Percentiles rank a stretch among this genome's conserved stretches.
These are phyloP conservation scores for Fusarium goolgardi DNA, from an alignment of 2,329 filamentous ascomycete species.

Conservation along the genomic window DNA sequence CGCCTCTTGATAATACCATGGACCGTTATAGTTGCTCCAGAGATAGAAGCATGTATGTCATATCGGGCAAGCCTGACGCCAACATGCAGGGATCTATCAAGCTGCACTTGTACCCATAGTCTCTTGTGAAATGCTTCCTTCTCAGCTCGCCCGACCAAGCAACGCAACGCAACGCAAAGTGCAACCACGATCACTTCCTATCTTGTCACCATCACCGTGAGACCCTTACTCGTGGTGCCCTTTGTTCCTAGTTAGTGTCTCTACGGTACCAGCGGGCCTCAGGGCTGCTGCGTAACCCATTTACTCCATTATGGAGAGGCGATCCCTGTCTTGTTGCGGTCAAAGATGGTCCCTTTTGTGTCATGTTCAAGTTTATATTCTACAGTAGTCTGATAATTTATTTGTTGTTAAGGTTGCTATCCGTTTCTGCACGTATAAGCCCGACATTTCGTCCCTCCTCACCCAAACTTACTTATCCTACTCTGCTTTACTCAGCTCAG, in stretches of 20 bases:
- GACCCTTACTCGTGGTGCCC: constrained; percentile 21
- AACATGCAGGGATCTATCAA: constrained; percentile 41
- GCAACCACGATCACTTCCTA: constrained; percentile 29
- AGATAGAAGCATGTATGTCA: constrained; percentile 16
- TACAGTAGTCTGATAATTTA: constrained; percentile 21
- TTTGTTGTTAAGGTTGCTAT: constrained; percentile 5
- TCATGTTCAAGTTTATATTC: constrained; percentile 16
- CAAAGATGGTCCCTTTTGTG: constrained; percentile 15
- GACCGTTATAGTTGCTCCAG: constrained; percentile 8
- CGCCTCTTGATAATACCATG: constrained; percentile 15
- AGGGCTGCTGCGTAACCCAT: constrained; percentile 34
- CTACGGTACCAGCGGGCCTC: constrained; percentile 22
- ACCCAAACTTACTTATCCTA: neutral
- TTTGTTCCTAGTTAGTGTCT: neutral
- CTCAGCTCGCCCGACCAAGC: constrained; percentile 26
- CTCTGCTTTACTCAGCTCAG: constrained; percentile 5
- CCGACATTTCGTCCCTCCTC: constrained; percentile 22
- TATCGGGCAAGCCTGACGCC: constrained; percentile 29
- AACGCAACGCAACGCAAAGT: neutral
- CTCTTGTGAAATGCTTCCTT: neutral
- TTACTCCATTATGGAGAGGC: neutral
- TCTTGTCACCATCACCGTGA: constrained; percentile 17
- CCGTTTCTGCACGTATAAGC: constrained; percentile 24
- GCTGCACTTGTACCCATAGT: constrained; percentile 27
- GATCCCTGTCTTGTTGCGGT: constrained; percentile 33